Evolutionary conservation across 2,329 filamentous ascomycete species (phyloP).

Genomic region (Cordyceps cateniannulata): DNA sequence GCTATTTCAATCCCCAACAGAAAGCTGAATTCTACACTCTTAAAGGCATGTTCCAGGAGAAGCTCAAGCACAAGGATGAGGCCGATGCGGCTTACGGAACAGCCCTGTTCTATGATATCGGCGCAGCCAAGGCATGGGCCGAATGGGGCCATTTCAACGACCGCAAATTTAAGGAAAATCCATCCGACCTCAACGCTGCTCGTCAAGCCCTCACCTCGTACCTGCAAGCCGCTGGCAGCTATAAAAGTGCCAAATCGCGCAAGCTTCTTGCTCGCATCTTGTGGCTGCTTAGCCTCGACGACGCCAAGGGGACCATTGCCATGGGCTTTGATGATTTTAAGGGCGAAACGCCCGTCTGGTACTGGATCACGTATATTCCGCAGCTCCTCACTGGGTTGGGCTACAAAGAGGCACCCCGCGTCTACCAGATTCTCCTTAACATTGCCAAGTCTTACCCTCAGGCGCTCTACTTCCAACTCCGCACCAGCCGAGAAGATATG

Average conservation of each 20-base stretch:
- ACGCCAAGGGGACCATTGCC: slow-evolving; percentile 75
- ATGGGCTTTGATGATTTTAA: slow-evolving; percentile 93
- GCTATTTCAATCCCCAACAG: slow-evolving; percentile 92
- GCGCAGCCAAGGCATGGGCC: slow-evolving; percentile 94
- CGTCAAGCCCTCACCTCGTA: slow-evolving; percentile 94
- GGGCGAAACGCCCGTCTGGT: slow-evolving; percentile 96
- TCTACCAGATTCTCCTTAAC: slow-evolving; percentile 80
- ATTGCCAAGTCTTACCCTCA: slow-evolving; percentile 96
- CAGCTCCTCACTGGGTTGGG: slow-evolving; percentile 88
- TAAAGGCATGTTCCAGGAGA: slow-evolving; percentile 98
- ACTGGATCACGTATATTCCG: slow-evolving; percentile 99
- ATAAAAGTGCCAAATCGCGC: slow-evolving; percentile 93
- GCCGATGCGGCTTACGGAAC: slow-evolving; percentile 92
- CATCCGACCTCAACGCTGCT: slow-evolving; percentile 72
- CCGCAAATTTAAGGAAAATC: slow-evolving; percentile 87
- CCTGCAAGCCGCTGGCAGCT: slow-evolving; percentile 88
- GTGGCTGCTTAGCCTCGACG: slow-evolving; percentile 92
- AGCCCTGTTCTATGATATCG: slow-evolving; percentile 91
- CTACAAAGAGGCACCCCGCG: slow-evolving; percentile 82
- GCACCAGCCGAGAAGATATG: slow-evolving; percentile 93
- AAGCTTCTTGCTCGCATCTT: slow-evolving; percentile 90
- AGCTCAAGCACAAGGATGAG: slow-evolving; percentile 82
- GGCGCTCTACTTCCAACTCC: slow-evolving; percentile 88
- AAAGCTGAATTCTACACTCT: slow-evolving; percentile 99
- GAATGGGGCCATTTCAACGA: slow-evolving; percentile 99